A percentile compares a stretch with the other conserved stretches of the same genome.
Conservation (phyloP, 1,139 yeast genomes). For the Zygosaccharomyces pseudobailii region DNA sequence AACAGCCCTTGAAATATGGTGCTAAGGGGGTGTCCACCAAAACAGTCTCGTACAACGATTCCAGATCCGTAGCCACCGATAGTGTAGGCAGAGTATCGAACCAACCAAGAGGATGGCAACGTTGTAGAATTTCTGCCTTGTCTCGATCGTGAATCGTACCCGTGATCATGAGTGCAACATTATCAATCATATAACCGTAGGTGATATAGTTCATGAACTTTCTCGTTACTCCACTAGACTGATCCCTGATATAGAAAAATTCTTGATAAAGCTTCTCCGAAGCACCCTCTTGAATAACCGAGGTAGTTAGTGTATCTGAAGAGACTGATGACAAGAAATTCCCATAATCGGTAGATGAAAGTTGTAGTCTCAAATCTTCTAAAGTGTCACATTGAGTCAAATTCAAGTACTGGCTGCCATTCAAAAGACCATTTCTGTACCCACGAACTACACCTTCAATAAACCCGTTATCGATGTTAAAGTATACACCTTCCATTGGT, state of each 20-base stretch:
- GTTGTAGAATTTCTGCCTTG: conserved; percentile 73
- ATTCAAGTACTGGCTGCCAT: conserved; percentile 76
- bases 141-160: conserved; percentile 97
- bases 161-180: conserved; percentile 90
- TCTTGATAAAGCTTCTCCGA: conserved; percentile 72
- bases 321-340: conserved; percentile 80
- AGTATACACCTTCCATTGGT: conserved; percentile 77
- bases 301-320: conserved; percentile 69
- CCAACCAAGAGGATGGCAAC: conserved; percentile 98
- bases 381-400: conserved; percentile 92
- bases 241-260: conserved; percentile 78
- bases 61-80: conserved; percentile 90
- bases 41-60: conserved; percentile 88
- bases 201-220: conserved; percentile 87
- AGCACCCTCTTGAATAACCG: conserved; percentile 75
- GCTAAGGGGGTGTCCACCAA: conserved; percentile 96
- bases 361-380: conserved; percentile 89
- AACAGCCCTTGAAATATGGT: conserved; percentile 87
- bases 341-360: conserved; percentile 94
- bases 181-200: conserved; percentile 97
- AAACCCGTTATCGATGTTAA: conserved; percentile 83
- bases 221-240: conserved; percentile 74
- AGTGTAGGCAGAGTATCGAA: conserved; percentile 95
- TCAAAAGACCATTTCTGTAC: conserved; percentile 77
- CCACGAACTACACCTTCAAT: conserved; percentile 95